Evolutionary conservation across 2,329 filamentous ascomycete species (phyloP).

Genomic region (Aspergillus sp.): DNA sequence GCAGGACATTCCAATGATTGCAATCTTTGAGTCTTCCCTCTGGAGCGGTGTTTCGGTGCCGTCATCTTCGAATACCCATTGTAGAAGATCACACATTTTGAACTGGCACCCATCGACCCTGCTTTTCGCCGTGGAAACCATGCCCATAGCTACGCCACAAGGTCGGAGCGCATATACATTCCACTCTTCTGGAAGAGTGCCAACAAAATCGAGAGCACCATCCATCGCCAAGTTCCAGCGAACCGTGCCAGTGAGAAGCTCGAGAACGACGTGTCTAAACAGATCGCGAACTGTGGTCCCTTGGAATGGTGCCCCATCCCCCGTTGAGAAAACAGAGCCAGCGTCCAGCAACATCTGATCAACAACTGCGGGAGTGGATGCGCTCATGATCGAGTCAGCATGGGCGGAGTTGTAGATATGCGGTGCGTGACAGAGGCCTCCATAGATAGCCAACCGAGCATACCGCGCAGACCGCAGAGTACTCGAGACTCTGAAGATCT

Average conservation of each 20-base stretch:
- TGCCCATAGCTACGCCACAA: neutral
- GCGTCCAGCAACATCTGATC: neutral
- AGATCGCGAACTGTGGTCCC: too few relatives aligned
- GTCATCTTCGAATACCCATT: neutral
- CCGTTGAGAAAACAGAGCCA: neutral
- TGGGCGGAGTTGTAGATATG: neutral
- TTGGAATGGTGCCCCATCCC: neutral
- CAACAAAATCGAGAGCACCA: neutral
- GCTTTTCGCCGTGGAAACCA: neutral
- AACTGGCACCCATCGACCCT: too few relatives aligned
- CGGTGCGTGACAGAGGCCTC: neutral
- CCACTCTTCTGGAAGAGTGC: too few relatives aligned
- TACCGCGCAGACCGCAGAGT: neutral
- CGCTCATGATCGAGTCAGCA: neutral
- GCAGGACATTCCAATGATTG: constrained; percentile 76
- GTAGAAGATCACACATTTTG: neutral
- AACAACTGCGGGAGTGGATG: neutral
- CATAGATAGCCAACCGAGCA: neutral
- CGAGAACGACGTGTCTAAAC: too few relatives aligned
- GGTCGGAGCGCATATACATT: too few relatives aligned
- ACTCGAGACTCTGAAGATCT: neutral
- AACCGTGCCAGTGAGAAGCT: too few relatives aligned
- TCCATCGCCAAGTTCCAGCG: neutral
- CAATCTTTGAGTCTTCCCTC: constrained; percentile 31
- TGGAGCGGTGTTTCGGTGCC: too few relatives aligned